These are phyloP conservation scores for Boletus sp. DNA, from an alignment of 1,284 basidiomycete genomes.

Conservation along the genomic window DNA sequence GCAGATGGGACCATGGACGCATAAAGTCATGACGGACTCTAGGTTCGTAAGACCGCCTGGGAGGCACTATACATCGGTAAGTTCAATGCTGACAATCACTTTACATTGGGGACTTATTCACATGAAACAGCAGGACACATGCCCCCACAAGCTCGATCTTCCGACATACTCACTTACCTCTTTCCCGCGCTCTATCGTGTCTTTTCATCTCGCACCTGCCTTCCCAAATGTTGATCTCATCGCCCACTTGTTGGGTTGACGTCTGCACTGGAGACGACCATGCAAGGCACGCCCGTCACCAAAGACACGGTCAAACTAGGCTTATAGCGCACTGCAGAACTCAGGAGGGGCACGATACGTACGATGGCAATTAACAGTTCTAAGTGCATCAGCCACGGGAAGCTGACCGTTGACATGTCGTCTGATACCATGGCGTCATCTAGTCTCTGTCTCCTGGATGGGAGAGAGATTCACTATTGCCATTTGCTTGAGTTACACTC, in stretches of 20 bases:
- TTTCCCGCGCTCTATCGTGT: conserved; percentile 90
- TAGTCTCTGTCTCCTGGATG: no score
- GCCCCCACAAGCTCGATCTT: conserved; percentile 83
- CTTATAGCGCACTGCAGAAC: conserved; percentile 89
- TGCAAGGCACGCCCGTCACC: conserved; percentile 89
- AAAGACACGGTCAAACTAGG: conserved; percentile 98
- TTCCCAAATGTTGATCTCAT: conserved; percentile 58
- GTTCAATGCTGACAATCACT: conserved; percentile 26
- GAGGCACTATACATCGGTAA: conserved; percentile 94
- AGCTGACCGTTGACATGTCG: no score
- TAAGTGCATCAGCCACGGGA: conserved; percentile 55
- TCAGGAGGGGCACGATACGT: conserved; percentile 86
- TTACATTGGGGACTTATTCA: conserved; percentile 15
- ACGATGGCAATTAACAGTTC: conserved; percentile 59
- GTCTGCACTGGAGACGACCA: conserved; percentile 80
- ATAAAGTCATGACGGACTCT: conserved; percentile 91
- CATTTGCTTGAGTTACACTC: no score
- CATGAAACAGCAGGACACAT: conserved; percentile 77
- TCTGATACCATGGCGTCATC: no score
- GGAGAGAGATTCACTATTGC: no score
- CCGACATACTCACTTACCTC: conserved; percentile 84
- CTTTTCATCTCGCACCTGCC: conserved; percentile 94
- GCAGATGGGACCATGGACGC: conserved; percentile 98
- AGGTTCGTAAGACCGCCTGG: conserved; percentile 94
- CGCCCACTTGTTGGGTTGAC: conserved; percentile 87